Evolutionary conservation across 805 yeast species (phyloP).

Genomic region (Sungouiozyma intestinalis): DNA sequence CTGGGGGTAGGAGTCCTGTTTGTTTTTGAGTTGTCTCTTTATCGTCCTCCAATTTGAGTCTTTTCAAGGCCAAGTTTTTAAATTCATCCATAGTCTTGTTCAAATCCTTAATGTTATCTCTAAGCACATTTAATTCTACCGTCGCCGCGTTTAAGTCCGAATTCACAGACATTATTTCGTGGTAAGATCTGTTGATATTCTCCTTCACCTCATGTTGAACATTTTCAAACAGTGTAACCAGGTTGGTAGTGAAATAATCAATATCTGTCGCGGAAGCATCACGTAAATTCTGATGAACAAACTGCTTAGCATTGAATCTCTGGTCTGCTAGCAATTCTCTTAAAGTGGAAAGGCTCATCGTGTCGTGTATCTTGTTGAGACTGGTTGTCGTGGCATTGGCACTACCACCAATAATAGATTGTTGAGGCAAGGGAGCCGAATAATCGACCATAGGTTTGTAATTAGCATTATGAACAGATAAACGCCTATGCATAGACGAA

Average conservation of each 20-base stretch:
- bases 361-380: neutral
- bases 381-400: neutral
- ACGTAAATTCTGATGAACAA: slow-evolving; percentile 40
- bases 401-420: neutral
- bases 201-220: slow-evolving; percentile 49
- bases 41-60: slow-evolving; percentile 38
- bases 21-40: slow-evolving; percentile 2
- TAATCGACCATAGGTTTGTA: slow-evolving; percentile 24
- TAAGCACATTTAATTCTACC: slow-evolving; percentile 49
- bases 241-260: slow-evolving; percentile 52
- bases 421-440: slow-evolving; percentile 21
- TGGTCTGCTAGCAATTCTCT: slow-evolving; percentile 30
- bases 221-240: slow-evolving; percentile 37
- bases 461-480: slow-evolving; percentile 32
- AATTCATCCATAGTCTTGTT: slow-evolving; percentile 50
- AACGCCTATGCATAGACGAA: slow-evolving; percentile 34
- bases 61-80: slow-evolving; percentile 48
- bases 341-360: slow-evolving; percentile 6
- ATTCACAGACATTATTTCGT: slow-evolving; percentile 48
- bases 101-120: slow-evolving; percentile 50
- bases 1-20: slow-evolving; percentile 17
- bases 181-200: slow-evolving; percentile 52
- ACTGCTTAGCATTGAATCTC: slow-evolving; percentile 38
- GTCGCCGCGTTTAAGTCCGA: slow-evolving; percentile 55
- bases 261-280: slow-evolving; percentile 64